Base-by-base conservation (phyloP, 345 rosid species). In the Hibiscus tridactylites region DNA sequence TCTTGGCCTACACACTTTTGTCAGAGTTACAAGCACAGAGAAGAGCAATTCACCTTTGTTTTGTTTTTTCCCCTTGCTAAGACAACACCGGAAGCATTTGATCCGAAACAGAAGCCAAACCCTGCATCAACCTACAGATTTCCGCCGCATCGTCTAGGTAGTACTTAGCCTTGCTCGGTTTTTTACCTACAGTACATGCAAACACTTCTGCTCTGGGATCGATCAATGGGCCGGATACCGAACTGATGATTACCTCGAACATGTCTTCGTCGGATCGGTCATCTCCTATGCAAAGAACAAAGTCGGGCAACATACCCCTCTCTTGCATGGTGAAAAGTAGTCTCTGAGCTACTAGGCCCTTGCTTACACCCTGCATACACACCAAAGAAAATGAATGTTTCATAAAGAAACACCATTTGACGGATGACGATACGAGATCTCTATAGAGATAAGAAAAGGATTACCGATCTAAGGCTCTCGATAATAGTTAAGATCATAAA, bases 131-230 rank as follows among this genome's bases (percentile, higher is more conserved):
- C 84, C 96, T 78, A 37, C 77, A 90, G 16, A 90, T 88, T 81
- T 92, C 94, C n/a, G 77, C 81, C 3, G 90, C 84, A 47, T 90
- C 98, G 29, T 92, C 98, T 29, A 92, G 76, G 78, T 90, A 90
- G 75, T 92, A 92, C 80, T 88, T 92, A 24, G 97, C 97, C 81
- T 88, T 92, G 61, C 97, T 92, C 2, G 96, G 97, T 78, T 92
- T 90, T 44, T 75, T 82, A 57, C 92, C 85, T 1, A 92, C 92
- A 0, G 96, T 92, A 70, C 97, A 92, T 1, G 92, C 94, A 74
- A 92, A 88, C 61, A 90, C 89, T 81, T 90, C 98, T 5, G 98
- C 92, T 53, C 82, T 75, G 0, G 91, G 85, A 9, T 85, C 85
- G n/a, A 92, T 82, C 21, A 80, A 75, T 28, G 86, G 81, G 10